These are phyloP conservation scores for Naumovozyma dairenensis DNA, from an alignment of 805 yeast species.

Conservation along the genomic window DNA sequence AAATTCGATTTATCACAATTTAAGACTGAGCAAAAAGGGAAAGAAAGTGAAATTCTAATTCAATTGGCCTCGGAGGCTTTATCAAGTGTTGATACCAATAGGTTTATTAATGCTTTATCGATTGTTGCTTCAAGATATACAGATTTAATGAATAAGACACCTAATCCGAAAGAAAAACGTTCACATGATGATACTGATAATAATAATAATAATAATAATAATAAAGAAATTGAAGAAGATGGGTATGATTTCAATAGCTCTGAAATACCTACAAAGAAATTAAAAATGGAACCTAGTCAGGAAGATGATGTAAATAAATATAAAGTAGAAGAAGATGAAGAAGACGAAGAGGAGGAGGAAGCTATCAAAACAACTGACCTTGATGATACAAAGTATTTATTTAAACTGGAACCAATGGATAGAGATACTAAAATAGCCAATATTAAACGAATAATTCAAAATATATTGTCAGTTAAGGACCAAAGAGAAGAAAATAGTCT, in stretches of 20 bases:
- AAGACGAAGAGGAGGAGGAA: constrained; percentile 25
- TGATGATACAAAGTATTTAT: constrained; percentile 7
- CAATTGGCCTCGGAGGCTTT: constrained; percentile 62
- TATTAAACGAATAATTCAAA: constrained; percentile 23
- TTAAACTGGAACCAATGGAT: constrained; percentile 40
- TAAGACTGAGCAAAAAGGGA: no score
- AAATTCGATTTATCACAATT: constrained; percentile 62
- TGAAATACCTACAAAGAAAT: constrained; percentile 9
- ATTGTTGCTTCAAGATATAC: constrained; percentile 59
- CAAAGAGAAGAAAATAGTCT: not conserved
- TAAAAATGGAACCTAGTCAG: constrained; percentile 6
- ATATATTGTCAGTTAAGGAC: constrained; percentile 4
- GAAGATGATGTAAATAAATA: constrained; percentile 5
- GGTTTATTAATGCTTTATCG: constrained; percentile 56
- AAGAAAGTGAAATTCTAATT: constrained; percentile 50
- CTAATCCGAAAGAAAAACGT: not conserved
- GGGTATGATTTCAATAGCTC: constrained; percentile 3
- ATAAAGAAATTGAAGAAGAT: constrained; percentile 17
- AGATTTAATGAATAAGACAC: constrained; percentile 31
- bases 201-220: constrained; percentile 7
- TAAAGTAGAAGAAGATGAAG: constrained; percentile 16
- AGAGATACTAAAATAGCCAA: constrained; percentile 48
- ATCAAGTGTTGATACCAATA: constrained; percentile 39
- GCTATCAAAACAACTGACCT: constrained; percentile 11
- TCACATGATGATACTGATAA: not conserved